Percentiles rank a stretch among this genome's conserved stretches.
phyloP scores from a whole-genome alignment of 805 yeast species.

The Saturnispora besseyi region DNA sequence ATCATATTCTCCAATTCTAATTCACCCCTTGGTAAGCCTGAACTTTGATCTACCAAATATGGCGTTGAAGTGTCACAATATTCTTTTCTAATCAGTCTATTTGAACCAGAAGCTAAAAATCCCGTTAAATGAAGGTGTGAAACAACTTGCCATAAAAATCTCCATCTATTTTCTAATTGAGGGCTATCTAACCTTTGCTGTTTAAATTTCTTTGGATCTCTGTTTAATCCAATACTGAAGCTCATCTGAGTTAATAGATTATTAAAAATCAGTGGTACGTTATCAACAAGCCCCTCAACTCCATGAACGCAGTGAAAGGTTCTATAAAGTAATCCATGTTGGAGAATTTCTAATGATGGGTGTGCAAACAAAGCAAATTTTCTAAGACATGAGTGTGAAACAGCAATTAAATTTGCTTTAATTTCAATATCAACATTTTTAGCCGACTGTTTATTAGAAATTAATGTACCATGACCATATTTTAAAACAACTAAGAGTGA shows the following conservation, averaged over 20 bases:
- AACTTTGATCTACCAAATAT: slow-evolving; percentile 24
- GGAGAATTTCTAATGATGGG: slow-evolving; percentile 42
- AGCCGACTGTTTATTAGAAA: slow-evolving; percentile 4
- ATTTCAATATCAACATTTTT: slow-evolving; percentile 4
- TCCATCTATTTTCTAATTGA: slow-evolving; percentile 22
- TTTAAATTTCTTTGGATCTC: slow-evolving; percentile 45
- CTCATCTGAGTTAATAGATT: slow-evolving; percentile 60
- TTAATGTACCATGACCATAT: slow-evolving; percentile 27
- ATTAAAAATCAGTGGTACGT: slow-evolving; percentile 45
- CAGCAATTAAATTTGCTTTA: slow-evolving; percentile 25
- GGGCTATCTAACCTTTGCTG: slow-evolving; percentile 2
- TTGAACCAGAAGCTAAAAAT: slow-evolving; percentile 39
- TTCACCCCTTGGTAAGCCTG: slow-evolving; percentile 27
- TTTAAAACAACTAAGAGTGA: slow-evolving; percentile 35
- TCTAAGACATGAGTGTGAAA: slow-evolving; percentile 45
- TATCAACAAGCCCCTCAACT: slow-evolving; percentile 45
- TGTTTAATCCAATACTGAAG: slow-evolving; percentile 52
- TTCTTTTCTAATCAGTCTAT: slow-evolving; percentile 32
- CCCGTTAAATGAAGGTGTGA: slow-evolving; percentile 37
- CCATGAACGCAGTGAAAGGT: slow-evolving; percentile 44
- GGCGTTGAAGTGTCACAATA: slow-evolving; percentile 48
- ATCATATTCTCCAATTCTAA: slow-evolving; percentile 34
- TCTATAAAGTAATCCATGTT: slow-evolving; percentile 43
- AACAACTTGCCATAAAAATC: slow-evolving; percentile 51
- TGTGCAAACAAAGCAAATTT: slow-evolving; percentile 43